A percentile compares a stretch with the other conserved stretches of the same genome.
phyloP scores from a whole-genome alignment of 2,329 filamentous ascomycete genomes.

The Hypoxylon sp. region DNA sequence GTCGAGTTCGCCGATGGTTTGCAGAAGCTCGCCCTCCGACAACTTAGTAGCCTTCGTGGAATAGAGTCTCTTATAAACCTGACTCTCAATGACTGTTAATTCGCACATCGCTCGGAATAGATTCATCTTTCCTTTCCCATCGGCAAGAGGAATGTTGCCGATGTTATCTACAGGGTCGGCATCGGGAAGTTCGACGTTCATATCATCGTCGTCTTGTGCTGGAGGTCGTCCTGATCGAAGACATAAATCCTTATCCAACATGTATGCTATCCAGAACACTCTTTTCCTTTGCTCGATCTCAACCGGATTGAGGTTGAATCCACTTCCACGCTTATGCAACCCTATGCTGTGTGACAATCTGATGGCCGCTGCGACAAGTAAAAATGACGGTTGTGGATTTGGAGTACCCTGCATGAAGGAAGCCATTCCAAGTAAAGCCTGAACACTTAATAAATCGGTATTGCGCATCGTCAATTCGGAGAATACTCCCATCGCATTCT shows the following conservation, averaged over 20 bases:
- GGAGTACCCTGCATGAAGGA: conserved; percentile 96
- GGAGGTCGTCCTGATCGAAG: conserved; percentile 72
- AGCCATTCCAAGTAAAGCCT: conserved; percentile 93
- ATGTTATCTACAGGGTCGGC: conserved; percentile 93
- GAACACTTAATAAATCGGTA: conserved; percentile 93
- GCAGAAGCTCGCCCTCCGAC: conserved; percentile 91
- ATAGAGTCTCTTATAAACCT: conserved; percentile 93
- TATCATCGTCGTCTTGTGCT: conserved; percentile 76
- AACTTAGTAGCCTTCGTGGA: conserved; percentile 93
- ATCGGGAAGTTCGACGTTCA: conserved; percentile 96
- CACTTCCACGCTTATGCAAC: conserved; percentile 91
- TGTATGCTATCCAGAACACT: conserved; percentile 77
- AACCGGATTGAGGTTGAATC: conserved; percentile 92
- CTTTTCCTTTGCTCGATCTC: conserved; percentile 89
- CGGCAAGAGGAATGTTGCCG: conserved; percentile 90
- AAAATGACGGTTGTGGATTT: conserved; percentile 94
- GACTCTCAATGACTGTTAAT: conserved; percentile 91
- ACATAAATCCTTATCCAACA: conserved; percentile 75
- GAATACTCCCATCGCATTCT: conserved; percentile 95
- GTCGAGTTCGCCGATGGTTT: conserved; percentile 96
- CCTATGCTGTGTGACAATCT: conserved; percentile 94
- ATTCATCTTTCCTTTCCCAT: conserved; percentile 94
- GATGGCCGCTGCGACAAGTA: conserved; percentile 91
- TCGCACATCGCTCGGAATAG: conserved; percentile 94
- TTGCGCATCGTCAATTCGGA: conserved; percentile 96